A percentile compares a stretch with the other conserved stretches of the same genome.
Evolutionary conservation across 441 rosid genomes (phyloP).

Genomic region (Pelargonium cotyledonis): DNA sequence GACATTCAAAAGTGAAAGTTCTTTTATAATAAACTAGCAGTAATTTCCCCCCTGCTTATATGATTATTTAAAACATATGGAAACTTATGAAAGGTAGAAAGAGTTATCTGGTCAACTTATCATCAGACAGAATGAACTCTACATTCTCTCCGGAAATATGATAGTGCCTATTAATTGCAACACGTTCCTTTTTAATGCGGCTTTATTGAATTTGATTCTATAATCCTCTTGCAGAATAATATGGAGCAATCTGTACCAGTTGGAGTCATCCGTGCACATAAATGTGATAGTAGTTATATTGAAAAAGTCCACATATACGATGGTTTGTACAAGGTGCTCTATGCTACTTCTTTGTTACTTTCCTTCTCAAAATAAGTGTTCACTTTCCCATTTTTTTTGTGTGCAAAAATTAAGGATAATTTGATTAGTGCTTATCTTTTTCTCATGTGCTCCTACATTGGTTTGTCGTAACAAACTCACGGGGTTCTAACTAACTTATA

Average conservation of each 20-base stretch:
- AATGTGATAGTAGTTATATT: slow-evolving; percentile 16
- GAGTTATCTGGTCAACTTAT: no score
- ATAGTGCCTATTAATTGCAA: neutral
- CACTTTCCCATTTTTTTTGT: neutral
- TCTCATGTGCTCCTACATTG: no score
- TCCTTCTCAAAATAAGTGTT: neutral
- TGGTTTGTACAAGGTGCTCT: slow-evolving; percentile 47
- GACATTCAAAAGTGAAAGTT: no score
- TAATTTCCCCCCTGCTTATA: neutral
- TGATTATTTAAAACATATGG: neutral
- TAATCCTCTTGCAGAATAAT: slow-evolving; percentile 32
- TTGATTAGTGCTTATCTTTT: no score
- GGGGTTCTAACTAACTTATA: no score
- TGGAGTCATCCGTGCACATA: slow-evolving; percentile 35
- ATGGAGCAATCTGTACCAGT: slow-evolving; percentile 35
- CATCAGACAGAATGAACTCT: neutral
- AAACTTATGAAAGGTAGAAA: neutral
- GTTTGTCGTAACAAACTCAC: no score
- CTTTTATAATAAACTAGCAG: no score
- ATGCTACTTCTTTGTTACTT: neutral
- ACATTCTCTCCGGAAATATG: neutral
- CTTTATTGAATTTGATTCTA: neutral
- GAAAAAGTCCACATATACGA: slow-evolving; percentile 31
- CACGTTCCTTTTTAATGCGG: neutral
- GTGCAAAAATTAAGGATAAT: no score